phyloP scores from a whole-genome alignment of 1,284 basidiomycete species.

The Waitea zeae region DNA sequence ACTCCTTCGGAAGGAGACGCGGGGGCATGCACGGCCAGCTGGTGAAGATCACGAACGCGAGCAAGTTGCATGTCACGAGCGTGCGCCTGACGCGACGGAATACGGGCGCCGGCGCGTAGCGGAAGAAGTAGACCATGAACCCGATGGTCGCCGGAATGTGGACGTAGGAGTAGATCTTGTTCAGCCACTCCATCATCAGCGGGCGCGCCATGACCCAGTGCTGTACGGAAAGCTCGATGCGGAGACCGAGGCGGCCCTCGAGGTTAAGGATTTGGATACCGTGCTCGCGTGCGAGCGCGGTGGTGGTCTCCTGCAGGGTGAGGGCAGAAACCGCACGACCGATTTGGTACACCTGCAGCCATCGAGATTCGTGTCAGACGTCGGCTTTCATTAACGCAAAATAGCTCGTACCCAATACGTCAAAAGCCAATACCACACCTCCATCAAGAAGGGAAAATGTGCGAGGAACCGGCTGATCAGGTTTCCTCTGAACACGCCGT shows the following conservation, averaged over 20 bases:
- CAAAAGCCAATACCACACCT: constrained; percentile 7
- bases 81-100: constrained; percentile 16
- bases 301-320: constrained; percentile 15
- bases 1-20: constrained; percentile 10
- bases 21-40: constrained; percentile 19
- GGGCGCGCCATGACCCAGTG: constrained; percentile 11
- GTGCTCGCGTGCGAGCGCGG: constrained; percentile 13
- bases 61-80: constrained; percentile 15
- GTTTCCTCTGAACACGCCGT: constrained; percentile 4
- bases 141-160: constrained; percentile 18
- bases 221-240: constrained; percentile 15
- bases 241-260: constrained; percentile 12
- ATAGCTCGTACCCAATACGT: constrained; percentile 6
- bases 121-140: constrained; percentile 16
- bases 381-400: neutral
- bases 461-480: constrained; percentile 4
- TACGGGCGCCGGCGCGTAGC: constrained; percentile 11
- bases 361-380: neutral
- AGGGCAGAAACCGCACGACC: constrained; percentile 15
- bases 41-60: constrained; percentile 18
- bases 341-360: constrained; percentile 13
- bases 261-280: constrained; percentile 13
- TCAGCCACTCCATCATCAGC: constrained; percentile 12
- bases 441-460: constrained; percentile 6
- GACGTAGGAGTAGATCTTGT: constrained; percentile 19